Evolutionary conservation across 2,329 filamentous ascomycete species (phyloP).

Genomic region (Trichoderma gracile): DNA sequence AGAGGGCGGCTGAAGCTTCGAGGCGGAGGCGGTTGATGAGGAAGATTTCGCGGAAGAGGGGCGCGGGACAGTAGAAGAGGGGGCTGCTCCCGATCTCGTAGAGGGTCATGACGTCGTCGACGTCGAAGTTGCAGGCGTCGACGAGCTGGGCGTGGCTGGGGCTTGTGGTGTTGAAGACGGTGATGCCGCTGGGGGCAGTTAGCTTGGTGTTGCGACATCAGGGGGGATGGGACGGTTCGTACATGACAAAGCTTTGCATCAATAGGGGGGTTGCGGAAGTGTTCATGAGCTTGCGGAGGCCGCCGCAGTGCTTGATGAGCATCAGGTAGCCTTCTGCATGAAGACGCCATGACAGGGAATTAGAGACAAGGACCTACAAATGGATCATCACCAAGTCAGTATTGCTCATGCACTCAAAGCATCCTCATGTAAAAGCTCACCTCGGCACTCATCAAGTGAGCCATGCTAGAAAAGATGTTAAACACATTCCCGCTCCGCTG

Average conservation of each 20-base stretch:
- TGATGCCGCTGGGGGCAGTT: not conserved
- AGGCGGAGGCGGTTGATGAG: constrained; percentile 22
- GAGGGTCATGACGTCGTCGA: constrained; percentile 20
- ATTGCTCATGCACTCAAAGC: too few relatives aligned
- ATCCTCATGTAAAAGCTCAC: not conserved
- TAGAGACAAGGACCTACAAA: constrained; percentile 12
- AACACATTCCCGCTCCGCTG: constrained; percentile 1
- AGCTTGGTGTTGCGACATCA: not conserved
- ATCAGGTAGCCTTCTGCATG: constrained; percentile 20
- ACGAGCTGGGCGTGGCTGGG: constrained; percentile 8
- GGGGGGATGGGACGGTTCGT: not conserved
- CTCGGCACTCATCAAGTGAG: constrained; percentile 23
- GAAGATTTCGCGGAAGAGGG: constrained; percentile 20
- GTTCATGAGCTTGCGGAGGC: constrained; percentile 15
- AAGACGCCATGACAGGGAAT: constrained; percentile 19
- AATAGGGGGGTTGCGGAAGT: constrained; percentile 7
- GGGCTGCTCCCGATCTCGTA: constrained; percentile 15
- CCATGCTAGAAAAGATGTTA: constrained; percentile 22
- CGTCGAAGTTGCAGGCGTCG: constrained; percentile 21
- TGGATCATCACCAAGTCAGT: too few relatives aligned
- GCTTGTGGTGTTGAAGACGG: constrained; percentile 25
- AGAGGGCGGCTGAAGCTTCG: not conserved
- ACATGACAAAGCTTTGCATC: constrained; percentile 25
- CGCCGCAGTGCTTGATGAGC: constrained; percentile 21
- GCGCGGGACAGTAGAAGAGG: constrained; percentile 16